phyloP scores from a whole-genome alignment of 352 stramenopile species.

The Plasmopara viticola region DNA sequence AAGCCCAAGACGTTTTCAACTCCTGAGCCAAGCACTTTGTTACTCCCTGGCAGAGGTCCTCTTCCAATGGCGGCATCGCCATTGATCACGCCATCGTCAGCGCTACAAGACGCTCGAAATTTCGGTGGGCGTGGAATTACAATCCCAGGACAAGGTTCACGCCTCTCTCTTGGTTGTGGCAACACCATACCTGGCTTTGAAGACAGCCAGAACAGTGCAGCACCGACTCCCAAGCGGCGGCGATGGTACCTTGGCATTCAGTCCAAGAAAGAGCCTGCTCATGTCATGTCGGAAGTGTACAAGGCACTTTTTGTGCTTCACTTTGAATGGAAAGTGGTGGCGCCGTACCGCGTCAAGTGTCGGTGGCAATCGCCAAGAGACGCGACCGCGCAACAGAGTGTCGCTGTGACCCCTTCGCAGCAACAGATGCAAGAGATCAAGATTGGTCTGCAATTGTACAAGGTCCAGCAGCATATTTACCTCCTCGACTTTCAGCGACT shows the following conservation, averaged over 20 bases:
- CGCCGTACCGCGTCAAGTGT: conserved; percentile 96
- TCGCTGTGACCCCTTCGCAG: conserved; percentile 20
- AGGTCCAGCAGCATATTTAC: conserved; percentile 98
- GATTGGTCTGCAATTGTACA: conserved; percentile 95
- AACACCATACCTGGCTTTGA: conserved; percentile 31
- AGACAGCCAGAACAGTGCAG: conserved; percentile 21
- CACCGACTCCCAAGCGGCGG: conserved; percentile 61
- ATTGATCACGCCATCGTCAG: conserved; percentile 53
- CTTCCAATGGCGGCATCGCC: conserved; percentile 79
- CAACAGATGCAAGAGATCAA: conserved; percentile 80
- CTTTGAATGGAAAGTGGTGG: conserved; percentile 96
- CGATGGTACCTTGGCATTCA: conserved; percentile 99
- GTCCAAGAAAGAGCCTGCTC: conserved; percentile 98
- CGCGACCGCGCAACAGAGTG: conserved; percentile 15
- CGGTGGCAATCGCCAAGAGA: conserved; percentile 85
- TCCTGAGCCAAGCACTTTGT: conserved; percentile 52
- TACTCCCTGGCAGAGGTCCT: conserved; percentile 62
- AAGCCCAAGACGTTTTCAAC: conserved; percentile 78
- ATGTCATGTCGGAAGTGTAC: conserved; percentile 99
- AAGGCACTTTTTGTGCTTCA: conserved; percentile 95
- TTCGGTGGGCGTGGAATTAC: conserved; percentile 51
- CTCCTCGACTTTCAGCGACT: conserved; percentile 97
- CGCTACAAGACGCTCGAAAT: conserved; percentile 41
- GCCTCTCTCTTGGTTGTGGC: conserved; percentile 19
- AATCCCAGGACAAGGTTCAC: conserved; percentile 21